Conservation (phyloP, 257 asterid genomes). For the Nicotiana knightiana region DNA sequence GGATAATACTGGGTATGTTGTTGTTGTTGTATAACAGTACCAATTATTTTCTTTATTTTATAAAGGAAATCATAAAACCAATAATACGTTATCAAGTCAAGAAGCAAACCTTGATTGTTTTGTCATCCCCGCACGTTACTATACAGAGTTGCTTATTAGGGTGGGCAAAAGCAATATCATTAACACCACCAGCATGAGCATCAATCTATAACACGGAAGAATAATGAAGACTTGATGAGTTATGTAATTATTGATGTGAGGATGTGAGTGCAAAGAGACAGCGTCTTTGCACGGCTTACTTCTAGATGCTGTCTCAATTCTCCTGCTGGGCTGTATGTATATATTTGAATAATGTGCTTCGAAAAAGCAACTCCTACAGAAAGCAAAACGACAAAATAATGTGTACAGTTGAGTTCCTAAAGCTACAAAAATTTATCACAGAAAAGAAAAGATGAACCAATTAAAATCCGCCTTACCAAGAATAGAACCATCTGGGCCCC, state of each 20-base stretch:
- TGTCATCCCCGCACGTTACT: conserved; percentile 94
- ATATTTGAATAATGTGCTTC: conserved; percentile 87
- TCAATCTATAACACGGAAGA: conserved; percentile 54
- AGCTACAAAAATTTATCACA: neutral
- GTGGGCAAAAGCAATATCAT: conserved; percentile 88
- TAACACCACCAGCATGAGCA: conserved; percentile 89
- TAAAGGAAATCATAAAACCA: neutral
- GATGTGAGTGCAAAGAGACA: neutral
- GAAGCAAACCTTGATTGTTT: conserved; percentile 63
- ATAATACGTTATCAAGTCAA: neutral
- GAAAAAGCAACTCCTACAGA: conserved; percentile 82
- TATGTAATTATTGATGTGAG: neutral
- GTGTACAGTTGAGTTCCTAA: neutral
- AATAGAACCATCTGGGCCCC: conserved; percentile 97
- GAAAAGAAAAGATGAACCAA: neutral
- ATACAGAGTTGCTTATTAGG: conserved; percentile 90
- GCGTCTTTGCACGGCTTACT: conserved; percentile 31
- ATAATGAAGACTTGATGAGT: neutral
- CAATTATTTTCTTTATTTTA: neutral
- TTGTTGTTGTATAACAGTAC: neutral
- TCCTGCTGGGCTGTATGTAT: conserved; percentile 73
- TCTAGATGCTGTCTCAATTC: conserved; percentile 85
- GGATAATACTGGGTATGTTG: too few relatives aligned
- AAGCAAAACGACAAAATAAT: conserved; percentile 16
- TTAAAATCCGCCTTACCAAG: conserved; percentile 46